Evolutionary conservation across 2,329 filamentous ascomycete species (phyloP).

Genomic region (Cercospora sesami): DNA sequence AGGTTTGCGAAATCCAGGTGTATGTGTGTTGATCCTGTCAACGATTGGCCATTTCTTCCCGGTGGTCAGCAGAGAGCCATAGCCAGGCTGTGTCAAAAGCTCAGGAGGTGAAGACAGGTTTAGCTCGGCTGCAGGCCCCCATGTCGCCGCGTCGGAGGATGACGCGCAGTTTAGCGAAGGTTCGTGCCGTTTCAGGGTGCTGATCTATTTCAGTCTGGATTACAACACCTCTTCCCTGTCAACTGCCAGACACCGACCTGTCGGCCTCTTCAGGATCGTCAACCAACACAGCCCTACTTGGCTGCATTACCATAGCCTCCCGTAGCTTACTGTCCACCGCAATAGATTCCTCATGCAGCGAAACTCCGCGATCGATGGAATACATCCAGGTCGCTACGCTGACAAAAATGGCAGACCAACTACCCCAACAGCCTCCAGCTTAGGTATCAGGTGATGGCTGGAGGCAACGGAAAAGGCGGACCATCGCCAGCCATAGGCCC

Average conservation of each 20-base stretch:
- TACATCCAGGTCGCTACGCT: neutral
- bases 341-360: neutral
- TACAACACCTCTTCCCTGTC: slow-evolving; percentile 6
- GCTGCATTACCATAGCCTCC: neutral
- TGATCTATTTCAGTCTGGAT: slow-evolving; percentile 2
- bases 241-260: neutral
- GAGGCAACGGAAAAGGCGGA: neutral
- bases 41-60: neutral
- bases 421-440: neutral
- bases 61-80: neutral
- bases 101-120: neutral
- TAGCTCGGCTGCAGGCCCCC: neutral
- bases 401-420: neutral
- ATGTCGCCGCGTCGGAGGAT: neutral
- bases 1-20: neutral
- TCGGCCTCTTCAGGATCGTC: neutral
- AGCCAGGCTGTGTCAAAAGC: neutral
- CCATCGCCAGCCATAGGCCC: neutral
- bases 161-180: neutral
- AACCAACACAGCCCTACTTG: neutral
- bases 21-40: neutral
- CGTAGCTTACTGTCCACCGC: neutral
- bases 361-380: neutral
- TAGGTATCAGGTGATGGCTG: neutral
- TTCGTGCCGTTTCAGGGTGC: slow-evolving; percentile 7